These are phyloP conservation scores for Globomyces pollinis-pini DNA, from an alignment of 192 early-diverging fungal genomes.

Conservation along the genomic window DNA sequence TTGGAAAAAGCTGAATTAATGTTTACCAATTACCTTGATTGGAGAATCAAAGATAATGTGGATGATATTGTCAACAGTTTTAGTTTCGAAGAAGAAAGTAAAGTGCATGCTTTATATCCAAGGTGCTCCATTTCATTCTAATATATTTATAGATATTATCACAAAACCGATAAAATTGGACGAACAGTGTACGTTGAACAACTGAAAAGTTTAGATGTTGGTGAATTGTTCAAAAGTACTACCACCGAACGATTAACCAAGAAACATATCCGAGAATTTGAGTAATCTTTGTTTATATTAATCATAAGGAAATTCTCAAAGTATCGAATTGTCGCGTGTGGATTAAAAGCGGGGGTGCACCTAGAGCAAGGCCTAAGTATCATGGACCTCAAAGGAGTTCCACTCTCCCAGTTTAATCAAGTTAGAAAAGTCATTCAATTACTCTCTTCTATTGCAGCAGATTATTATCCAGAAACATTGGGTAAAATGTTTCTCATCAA, in stretches of 20 bases:
- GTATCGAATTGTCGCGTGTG: conserved; percentile 73
- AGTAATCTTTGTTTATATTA: no score
- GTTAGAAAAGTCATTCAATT: conserved; percentile 58
- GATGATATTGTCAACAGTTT: conserved; percentile 40
- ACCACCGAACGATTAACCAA: conserved; percentile 63
- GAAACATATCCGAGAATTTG: conserved; percentile 69
- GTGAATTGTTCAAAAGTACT: conserved; percentile 54
- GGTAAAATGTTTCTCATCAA: conserved; percentile 91
- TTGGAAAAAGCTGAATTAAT: conserved; percentile 51
- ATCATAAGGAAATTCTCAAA: conserved; percentile 54
- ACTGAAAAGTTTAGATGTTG: conserved; percentile 62
- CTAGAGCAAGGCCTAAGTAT: conserved; percentile 83
- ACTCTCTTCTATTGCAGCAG: conserved; percentile 79
- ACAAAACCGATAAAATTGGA: conserved; percentile 86
- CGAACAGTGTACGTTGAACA: conserved; percentile 89
- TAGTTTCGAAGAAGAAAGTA: conserved; percentile 47
- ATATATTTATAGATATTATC: no score
- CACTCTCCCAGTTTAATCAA: conserved; percentile 64
- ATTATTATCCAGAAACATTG: conserved; percentile 91
- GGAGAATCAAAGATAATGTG: conserved; percentile 48
- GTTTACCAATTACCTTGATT: conserved; percentile 52
- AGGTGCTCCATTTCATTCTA: no score
- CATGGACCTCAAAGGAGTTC: conserved; percentile 84
- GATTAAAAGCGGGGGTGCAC: conserved; percentile 47
- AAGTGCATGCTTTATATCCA: conserved; percentile 53